Evolutionary conservation across 176 grass and related monocot species (phyloP).

Genomic region (Musa beccarii): DNA sequence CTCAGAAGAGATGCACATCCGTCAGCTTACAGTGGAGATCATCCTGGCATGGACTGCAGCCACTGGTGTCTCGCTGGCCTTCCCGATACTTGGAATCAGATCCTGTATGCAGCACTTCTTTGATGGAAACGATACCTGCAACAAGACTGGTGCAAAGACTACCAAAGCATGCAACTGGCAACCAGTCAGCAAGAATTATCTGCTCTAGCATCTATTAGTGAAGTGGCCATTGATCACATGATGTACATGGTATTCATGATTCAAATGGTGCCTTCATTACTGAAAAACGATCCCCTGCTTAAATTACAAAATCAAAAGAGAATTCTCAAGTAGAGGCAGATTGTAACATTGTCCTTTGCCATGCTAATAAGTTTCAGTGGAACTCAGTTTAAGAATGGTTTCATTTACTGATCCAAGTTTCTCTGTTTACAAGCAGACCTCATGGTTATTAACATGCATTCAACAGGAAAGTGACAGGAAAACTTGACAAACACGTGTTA

Average conservation of each 20-base stretch:
- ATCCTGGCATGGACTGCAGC: constrained; percentile 77
- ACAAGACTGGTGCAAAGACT: neutral
- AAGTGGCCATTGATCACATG: neutral
- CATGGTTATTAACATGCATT: too few species aligned
- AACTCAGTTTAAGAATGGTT: too few species aligned
- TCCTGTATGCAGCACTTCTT: constrained; percentile 43
- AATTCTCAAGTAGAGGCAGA: neutral
- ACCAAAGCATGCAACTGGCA: neutral
- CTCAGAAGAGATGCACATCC: constrained; percentile 82
- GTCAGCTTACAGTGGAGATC: constrained; percentile 67
- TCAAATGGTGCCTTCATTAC: neutral
- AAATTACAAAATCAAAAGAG: neutral
- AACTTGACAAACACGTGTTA: too few species aligned
- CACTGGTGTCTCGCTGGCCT: constrained; percentile 95
- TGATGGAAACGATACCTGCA: neutral
- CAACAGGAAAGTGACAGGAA: too few species aligned
- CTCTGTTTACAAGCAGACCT: too few species aligned
- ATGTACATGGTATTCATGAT: neutral
- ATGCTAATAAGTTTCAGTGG: neutral
- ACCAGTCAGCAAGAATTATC: neutral
- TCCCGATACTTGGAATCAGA: constrained; percentile 96
- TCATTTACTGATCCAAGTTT: too few species aligned
- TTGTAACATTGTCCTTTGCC: neutral
- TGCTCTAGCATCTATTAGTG: neutral
- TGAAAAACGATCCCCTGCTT: neutral